Conservation (phyloP, 108 stramenopile species). For the Skeletonema grethae region DNA sequence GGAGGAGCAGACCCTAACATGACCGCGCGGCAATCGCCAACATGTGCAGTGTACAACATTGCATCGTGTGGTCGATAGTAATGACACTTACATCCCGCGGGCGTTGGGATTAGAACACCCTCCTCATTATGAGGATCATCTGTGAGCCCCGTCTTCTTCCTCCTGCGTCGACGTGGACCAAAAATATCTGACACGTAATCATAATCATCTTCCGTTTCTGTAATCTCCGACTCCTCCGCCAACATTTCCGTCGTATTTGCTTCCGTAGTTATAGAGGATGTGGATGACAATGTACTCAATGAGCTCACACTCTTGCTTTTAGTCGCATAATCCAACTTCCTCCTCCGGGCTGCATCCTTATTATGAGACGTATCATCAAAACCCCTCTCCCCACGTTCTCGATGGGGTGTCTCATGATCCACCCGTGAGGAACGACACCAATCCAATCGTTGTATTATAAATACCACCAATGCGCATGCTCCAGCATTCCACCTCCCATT, state of each 20-base stretch:
- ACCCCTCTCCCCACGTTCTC: conserved; percentile 46
- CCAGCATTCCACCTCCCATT: conserved; percentile 90
- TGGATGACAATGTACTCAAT: conserved; percentile 71
- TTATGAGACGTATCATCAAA: conserved; percentile 76
- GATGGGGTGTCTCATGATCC: conserved; percentile 48
- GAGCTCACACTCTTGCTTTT: conserved; percentile 74
- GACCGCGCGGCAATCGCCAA: conserved; percentile 87
- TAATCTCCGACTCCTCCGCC: conserved; percentile 72
- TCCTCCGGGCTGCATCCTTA: conserved; percentile 73
- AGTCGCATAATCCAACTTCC: conserved; percentile 72
- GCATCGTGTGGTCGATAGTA: conserved; percentile 80
- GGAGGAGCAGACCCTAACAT: conserved; percentile 80
- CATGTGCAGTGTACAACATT: conserved; percentile 82
- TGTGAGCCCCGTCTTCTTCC: conserved; percentile 35
- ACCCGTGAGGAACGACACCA: conserved; percentile 56
- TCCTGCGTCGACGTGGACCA: conserved; percentile 29
- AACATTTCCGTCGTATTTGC: conserved; percentile 63
- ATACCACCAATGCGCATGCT: conserved; percentile 78
- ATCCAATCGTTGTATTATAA: conserved; percentile 76
- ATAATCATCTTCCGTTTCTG: conserved; percentile 73
- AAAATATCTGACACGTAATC: conserved; percentile 61
- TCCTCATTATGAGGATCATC: conserved; percentile 41
- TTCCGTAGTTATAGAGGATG: conserved; percentile 64
- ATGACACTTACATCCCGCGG: conserved; percentile 73
- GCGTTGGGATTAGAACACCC: conserved; percentile 56